Evolutionary conservation across 1,284 basidiomycete species (phyloP).

Genomic region (Coniferiporia sulphurascens): DNA sequence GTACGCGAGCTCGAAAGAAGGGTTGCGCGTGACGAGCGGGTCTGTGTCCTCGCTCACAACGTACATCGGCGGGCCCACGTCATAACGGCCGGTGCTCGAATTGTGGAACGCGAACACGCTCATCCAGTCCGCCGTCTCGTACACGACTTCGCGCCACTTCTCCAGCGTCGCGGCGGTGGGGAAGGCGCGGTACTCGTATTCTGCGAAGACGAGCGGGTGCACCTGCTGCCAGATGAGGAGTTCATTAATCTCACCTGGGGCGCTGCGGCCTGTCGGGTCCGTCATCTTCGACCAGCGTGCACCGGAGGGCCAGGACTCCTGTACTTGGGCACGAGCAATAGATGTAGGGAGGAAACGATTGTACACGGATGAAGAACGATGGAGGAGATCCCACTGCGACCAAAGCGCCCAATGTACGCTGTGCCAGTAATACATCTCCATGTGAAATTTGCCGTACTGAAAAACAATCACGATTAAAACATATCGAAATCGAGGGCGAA

Average conservation of each 20-base stretch:
- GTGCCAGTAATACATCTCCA: constrained; percentile 64
- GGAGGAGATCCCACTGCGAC: constrained; percentile 53
- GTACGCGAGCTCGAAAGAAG: constrained; percentile 55
- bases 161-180: constrained; percentile 35
- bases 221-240: constrained; percentile 59
- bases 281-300: constrained; percentile 64
- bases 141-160: constrained; percentile 48
- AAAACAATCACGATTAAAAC: constrained; percentile 3
- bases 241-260: constrained; percentile 58
- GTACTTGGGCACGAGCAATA: constrained; percentile 41
- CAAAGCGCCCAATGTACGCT: constrained; percentile 55
- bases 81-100: constrained; percentile 40
- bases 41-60: constrained; percentile 52
- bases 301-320: constrained; percentile 46
- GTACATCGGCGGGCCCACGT: constrained; percentile 56
- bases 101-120: constrained; percentile 50
- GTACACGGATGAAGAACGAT: constrained; percentile 41
- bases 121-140: constrained; percentile 58
- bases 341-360: constrained; percentile 43
- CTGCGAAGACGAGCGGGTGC: constrained; percentile 53
- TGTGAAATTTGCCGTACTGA: constrained; percentile 52
- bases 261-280: constrained; percentile 51
- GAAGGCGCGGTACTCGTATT: constrained; percentile 50
- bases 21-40: constrained; percentile 49
- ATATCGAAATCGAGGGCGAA: not conserved